Evolutionary conservation across 768 basidiomycete species (phyloP).

Genomic region (Imleria badia): DNA sequence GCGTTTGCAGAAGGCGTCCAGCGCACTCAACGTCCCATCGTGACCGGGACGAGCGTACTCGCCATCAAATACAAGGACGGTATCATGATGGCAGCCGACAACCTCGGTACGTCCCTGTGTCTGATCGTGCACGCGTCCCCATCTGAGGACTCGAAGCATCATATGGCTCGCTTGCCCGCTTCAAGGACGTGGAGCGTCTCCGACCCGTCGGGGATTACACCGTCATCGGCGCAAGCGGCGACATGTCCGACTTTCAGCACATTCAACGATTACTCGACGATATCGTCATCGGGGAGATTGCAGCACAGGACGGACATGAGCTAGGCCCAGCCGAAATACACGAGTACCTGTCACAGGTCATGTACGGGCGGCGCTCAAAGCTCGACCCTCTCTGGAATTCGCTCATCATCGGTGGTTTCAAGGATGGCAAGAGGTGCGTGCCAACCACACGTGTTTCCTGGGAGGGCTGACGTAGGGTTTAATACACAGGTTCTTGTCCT

Average conservation of each 20-base stretch:
- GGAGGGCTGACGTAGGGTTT: not conserved
- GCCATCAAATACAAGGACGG: conserved; percentile 95
- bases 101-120: conserved; percentile 63
- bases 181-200: conserved; percentile 91
- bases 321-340: conserved; percentile 90
- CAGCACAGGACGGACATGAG: conserved; percentile 77
- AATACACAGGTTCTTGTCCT: conserved; percentile 81
- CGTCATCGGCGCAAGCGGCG: conserved; percentile 89
- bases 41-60: conserved; percentile 95
- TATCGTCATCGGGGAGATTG: conserved; percentile 74
- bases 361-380: conserved; percentile 87
- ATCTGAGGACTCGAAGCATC: conserved; percentile 57
- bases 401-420: conserved; percentile 87
- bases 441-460: not conserved
- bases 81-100: conserved; percentile 98
- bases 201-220: conserved; percentile 82
- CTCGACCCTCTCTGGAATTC: conserved; percentile 96
- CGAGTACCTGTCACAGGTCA: conserved; percentile 84
- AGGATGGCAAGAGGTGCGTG: conserved; percentile 74
- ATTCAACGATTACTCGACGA: conserved; percentile 79
- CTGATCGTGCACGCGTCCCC: not conserved
- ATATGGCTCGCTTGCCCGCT: conserved; percentile 95
- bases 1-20: conserved; percentile 66
- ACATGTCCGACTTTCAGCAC: conserved; percentile 98
- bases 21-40: conserved; percentile 89